These are phyloP conservation scores for Urochloa ruziziensis DNA, from an alignment of 176 grass and related monocot genomes.

Conservation along the genomic window DNA sequence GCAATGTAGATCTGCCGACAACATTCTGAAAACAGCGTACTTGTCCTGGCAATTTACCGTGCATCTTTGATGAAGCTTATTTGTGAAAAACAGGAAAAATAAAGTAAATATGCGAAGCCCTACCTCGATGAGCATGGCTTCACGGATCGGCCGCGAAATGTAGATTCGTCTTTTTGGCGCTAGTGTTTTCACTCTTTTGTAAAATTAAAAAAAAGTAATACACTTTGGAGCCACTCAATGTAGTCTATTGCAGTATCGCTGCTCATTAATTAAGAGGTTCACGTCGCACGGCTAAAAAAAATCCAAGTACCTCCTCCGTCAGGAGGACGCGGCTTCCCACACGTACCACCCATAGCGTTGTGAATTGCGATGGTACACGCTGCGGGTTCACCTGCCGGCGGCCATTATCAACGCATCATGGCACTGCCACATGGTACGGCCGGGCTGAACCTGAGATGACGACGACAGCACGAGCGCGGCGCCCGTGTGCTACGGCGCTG, in stretches of 20 bases:
- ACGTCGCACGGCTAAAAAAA: neutral
- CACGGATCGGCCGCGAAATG: neutral
- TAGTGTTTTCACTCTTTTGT: too few species aligned
- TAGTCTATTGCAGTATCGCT: too few species aligned
- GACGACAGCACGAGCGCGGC: neutral
- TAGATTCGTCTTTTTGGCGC: too few species aligned
- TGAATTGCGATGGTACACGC: neutral
- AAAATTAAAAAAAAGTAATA: too few species aligned
- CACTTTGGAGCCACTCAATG: too few species aligned
- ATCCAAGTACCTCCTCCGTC: neutral
- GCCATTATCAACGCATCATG: neutral
- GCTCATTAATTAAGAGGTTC: neutral
- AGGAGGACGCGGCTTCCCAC: neutral
- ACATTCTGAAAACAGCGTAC: too few species aligned
- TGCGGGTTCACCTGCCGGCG: neutral
- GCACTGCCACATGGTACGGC: neutral
- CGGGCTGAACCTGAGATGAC: neutral
- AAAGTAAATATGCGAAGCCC: too few species aligned
- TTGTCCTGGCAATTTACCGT: too few species aligned
- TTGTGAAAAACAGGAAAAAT: too few species aligned
- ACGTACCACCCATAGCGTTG: neutral
- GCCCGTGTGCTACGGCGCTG: slow-evolving; percentile 19
- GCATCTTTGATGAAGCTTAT: too few species aligned
- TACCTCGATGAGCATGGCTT: neutral
- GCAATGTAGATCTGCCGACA: too few species aligned